These are phyloP conservation scores for Xerocomellus amylosporus DNA, from an alignment of 768 basidiomycete genomes.

Conservation along the genomic window DNA sequence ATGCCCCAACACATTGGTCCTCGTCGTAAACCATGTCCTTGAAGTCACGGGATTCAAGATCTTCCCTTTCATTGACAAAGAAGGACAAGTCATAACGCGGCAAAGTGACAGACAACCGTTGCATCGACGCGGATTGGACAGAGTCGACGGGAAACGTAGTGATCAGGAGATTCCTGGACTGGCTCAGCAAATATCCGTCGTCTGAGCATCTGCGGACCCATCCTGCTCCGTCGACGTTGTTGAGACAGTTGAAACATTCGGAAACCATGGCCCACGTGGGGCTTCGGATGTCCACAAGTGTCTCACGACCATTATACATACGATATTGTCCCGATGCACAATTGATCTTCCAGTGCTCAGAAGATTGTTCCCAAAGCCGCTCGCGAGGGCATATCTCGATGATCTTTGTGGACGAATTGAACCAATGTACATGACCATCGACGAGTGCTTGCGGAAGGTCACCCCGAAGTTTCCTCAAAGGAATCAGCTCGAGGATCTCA, in stretches of 20 bases:
- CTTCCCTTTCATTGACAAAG: conserved; percentile 24
- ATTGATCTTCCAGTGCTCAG: conserved; percentile 20
- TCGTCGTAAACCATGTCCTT: conserved; percentile 38
- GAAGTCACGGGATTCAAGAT: conserved; percentile 38
- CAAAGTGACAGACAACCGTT: conserved; percentile 23
- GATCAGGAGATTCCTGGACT: conserved; percentile 17
- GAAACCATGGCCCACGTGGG: conserved; percentile 19
- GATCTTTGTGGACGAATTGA: conserved; percentile 9
- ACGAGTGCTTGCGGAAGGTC: neutral
- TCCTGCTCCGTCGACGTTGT: no score
- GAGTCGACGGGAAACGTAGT: neutral
- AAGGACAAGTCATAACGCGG: conserved; percentile 39
- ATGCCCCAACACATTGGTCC: conserved; percentile 37
- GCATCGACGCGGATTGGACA: neutral
- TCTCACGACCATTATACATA: neutral
- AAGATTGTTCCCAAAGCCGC: conserved; percentile 17
- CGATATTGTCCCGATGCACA: neutral
- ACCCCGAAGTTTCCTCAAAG: neutral
- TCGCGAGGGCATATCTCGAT: conserved; percentile 26
- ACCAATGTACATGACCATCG: conserved; percentile 22
- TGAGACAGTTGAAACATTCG: neutral
- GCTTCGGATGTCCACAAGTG: conserved; percentile 22
- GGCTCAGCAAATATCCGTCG: no score
- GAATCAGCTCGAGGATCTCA: neutral
- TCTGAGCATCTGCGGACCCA: no score